phyloP scores from a whole-genome alignment of 1,284 basidiomycete genomes.

The Fomes fomentarius region DNA sequence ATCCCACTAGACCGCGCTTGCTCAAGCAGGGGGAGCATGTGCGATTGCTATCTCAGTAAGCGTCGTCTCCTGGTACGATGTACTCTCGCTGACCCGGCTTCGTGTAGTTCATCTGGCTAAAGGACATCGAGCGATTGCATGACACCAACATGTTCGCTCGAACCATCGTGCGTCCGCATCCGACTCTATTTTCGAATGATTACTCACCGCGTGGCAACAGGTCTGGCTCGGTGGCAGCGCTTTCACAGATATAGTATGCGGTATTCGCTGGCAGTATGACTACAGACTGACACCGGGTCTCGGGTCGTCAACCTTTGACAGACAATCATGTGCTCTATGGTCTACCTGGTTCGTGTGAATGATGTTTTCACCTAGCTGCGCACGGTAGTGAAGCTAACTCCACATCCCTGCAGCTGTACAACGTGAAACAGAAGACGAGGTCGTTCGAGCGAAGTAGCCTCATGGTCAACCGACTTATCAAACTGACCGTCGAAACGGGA shows the following conservation, averaged over 20 bases:
- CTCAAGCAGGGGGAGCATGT: conserved; percentile 6
- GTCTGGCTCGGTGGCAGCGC: conserved; percentile 11
- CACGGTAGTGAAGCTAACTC: background rate
- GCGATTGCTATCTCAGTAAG: conserved; percentile 7
- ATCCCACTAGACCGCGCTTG: conserved; percentile 5
- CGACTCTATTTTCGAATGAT: background rate
- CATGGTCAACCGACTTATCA: conserved; percentile 5
- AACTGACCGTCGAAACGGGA: conserved; percentile 7
- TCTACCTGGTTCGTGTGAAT: background rate
- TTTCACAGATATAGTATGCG: conserved; percentile 4
- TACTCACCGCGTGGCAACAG: background rate
- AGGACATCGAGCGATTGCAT: conserved; percentile 4
- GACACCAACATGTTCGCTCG: conserved; percentile 7
- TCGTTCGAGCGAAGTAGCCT: conserved; percentile 5
- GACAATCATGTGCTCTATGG: conserved; percentile 12
- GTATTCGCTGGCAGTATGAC: background rate
- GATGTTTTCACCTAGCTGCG: background rate
- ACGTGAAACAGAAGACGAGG: background rate
- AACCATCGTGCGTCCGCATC: background rate
- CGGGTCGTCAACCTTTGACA: too few species aligned
- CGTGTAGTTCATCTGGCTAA: conserved; percentile 4
- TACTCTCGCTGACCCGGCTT: background rate
- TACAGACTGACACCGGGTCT: background rate
- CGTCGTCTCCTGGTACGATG: background rate
- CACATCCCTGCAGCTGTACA: conserved; percentile 7